Percentiles rank a stretch among this genome's conserved stretches.
These are phyloP conservation scores for Halenospora varia DNA, from an alignment of 495 filamentous ascomycete species.

Conservation along the genomic window DNA sequence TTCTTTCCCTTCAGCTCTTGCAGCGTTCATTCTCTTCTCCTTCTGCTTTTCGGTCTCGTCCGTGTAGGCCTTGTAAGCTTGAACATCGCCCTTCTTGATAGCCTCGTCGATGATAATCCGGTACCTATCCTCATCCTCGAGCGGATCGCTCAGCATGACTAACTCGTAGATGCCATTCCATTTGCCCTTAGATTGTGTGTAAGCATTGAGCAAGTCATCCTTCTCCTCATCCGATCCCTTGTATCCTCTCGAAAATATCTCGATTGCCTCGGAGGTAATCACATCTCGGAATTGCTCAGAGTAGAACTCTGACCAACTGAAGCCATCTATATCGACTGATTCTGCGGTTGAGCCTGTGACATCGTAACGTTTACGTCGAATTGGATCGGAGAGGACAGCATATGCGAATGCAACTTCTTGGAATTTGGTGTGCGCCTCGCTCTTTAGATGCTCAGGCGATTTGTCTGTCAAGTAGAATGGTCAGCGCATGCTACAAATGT, in stretches of 20 bases:
- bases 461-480: slow-evolving; percentile 57
- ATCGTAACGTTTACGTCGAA: slow-evolving; percentile 80
- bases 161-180: slow-evolving; percentile 71
- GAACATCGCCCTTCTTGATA: slow-evolving; percentile 63
- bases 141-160: slow-evolving; percentile 79
- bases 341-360: slow-evolving; percentile 82
- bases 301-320: slow-evolving; percentile 89
- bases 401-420: slow-evolving; percentile 92
- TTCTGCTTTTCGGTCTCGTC: slow-evolving; percentile 64
- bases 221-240: slow-evolving; percentile 85
- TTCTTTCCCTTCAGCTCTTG: slow-evolving; percentile 63
- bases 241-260: slow-evolving; percentile 69
- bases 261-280: slow-evolving; percentile 64
- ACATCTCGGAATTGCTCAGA: slow-evolving; percentile 71
- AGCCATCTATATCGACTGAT: slow-evolving; percentile 63
- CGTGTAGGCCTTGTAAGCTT: slow-evolving; percentile 62
- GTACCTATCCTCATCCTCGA: slow-evolving; percentile 86
- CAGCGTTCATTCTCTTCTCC: slow-evolving; percentile 58
- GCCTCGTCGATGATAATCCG: slow-evolving; percentile 73
- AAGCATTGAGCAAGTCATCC: slow-evolving; percentile 70
- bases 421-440: slow-evolving; percentile 71
- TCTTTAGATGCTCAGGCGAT: slow-evolving; percentile 55
- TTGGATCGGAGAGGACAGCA: slow-evolving; percentile 78
- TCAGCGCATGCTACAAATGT: slow-evolving; percentile 38
- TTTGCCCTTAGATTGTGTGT: slow-evolving; percentile 62